phyloP scores from a whole-genome alignment of 345 rosid species.

The Ceriops decandra region DNA sequence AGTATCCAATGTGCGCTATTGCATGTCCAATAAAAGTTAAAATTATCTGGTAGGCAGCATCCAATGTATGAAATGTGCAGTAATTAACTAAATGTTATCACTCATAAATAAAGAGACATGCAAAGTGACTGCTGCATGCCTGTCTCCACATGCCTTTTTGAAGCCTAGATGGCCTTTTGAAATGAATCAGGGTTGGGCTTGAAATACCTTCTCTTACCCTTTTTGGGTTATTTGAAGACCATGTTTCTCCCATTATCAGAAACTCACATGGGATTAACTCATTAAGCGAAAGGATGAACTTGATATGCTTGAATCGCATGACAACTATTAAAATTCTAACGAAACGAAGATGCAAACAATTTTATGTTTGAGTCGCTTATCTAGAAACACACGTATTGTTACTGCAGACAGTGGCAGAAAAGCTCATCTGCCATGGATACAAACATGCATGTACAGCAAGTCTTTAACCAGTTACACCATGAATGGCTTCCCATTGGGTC shows the following conservation, averaged over 20 bases:
- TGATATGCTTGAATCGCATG: too few relatives aligned
- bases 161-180: background rate
- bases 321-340: too few relatives aligned
- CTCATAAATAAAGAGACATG: too few relatives aligned
- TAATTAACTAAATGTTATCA: background rate
- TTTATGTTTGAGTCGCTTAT: too few relatives aligned
- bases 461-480: conserved; percentile 4
- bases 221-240: too few relatives aligned
- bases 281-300: too few relatives aligned
- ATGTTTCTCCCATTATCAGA: too few relatives aligned
- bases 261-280: too few relatives aligned
- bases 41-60: conserved; percentile 2
- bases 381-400: too few relatives aligned
- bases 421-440: background rate
- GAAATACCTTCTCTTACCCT: background rate
- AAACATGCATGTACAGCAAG: conserved; percentile 7
- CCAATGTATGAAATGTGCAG: conserved; percentile 2
- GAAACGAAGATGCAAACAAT: too few relatives aligned
- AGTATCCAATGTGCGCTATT: conserved; percentile 17
- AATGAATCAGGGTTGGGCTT: background rate
- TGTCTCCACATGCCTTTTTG: conserved; percentile 12
- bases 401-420: too few relatives aligned
- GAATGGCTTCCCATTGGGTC: background rate
- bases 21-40: background rate
- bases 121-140: background rate